phyloP scores from a whole-genome alignment of 352 stramenopile genomes.

The Pythium biforme region DNA sequence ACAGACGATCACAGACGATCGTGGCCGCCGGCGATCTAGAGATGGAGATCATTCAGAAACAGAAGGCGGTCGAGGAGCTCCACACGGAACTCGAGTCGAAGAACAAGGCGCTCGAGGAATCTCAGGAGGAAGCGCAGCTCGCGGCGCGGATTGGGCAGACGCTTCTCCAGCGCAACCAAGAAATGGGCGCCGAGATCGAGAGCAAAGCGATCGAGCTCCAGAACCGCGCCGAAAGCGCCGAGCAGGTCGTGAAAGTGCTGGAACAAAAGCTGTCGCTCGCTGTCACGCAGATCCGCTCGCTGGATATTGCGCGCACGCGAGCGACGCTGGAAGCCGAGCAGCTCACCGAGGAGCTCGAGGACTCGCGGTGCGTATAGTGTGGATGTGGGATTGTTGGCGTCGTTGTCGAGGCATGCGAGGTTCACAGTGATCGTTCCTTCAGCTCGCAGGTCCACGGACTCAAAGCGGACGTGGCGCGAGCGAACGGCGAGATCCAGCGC shows the following conservation, averaged over 20 bases:
- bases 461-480: conserved; percentile 24
- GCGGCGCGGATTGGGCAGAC: conserved; percentile 49
- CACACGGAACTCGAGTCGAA: conserved; percentile 48
- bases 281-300: conserved; percentile 36
- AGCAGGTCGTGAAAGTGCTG: conserved; percentile 41
- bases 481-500: conserved; percentile 25
- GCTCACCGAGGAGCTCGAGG: conserved; percentile 35
- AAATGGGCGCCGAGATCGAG: conserved; percentile 46
- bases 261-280: conserved; percentile 33
- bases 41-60: conserved; percentile 36
- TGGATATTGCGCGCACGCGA: conserved; percentile 39
- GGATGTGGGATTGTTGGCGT: background rate
- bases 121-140: conserved; percentile 47
- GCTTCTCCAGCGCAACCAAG: conserved; percentile 46
- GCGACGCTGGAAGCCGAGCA: conserved; percentile 36
- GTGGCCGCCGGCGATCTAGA: conserved; percentile 33
- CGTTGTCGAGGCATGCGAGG: background rate
- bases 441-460: conserved; percentile 15
- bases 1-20: conserved; percentile 43
- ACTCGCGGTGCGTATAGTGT: conserved; percentile 14
- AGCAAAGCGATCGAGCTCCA: conserved; percentile 33
- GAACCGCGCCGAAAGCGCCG: conserved; percentile 39
- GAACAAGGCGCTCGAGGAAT: conserved; percentile 47
- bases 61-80: conserved; percentile 44
- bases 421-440: background rate